Conservation (phyloP, 2,329 filamentous ascomycete species). For the Epichloe amarillans region DNA sequence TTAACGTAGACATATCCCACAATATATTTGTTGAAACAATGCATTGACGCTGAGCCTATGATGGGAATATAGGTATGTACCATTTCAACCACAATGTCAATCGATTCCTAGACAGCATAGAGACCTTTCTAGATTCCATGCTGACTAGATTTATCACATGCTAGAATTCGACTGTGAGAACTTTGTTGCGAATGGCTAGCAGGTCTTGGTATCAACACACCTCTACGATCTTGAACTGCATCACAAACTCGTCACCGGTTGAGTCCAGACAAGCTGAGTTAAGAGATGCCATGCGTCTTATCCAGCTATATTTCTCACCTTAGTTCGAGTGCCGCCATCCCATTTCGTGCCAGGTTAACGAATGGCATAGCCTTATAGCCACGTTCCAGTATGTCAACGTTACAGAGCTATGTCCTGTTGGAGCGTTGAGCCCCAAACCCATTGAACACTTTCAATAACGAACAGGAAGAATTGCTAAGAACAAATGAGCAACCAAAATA, state of each 20-base stretch:
- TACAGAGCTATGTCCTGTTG: no score
- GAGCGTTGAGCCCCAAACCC: no score
- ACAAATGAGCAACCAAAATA: constrained; percentile 9
- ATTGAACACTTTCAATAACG: not conserved
- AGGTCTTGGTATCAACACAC: not conserved
- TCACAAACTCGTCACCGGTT: not conserved
- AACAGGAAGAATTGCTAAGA: constrained; percentile 27
- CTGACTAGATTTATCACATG: not conserved
- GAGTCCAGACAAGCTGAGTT: not conserved
- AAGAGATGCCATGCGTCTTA: not conserved
- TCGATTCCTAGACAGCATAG: not conserved
- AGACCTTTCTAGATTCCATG: not conserved
- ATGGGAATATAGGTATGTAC: no score
- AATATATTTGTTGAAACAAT: no score
- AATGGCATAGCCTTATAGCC: not conserved
- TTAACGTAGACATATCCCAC: no score
- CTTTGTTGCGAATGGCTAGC: not conserved
- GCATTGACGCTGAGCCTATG: no score
- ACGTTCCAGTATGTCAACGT: not conserved
- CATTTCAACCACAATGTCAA: not conserved
- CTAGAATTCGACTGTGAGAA: not conserved
- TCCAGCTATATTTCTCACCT: not conserved
- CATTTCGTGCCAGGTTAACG: not conserved
- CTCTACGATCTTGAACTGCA: not conserved
- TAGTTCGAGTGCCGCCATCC: not conserved